Evolutionary conservation across 352 stramenopile genomes (phyloP).

Genomic region (Peronosclerospora sorghi): DNA sequence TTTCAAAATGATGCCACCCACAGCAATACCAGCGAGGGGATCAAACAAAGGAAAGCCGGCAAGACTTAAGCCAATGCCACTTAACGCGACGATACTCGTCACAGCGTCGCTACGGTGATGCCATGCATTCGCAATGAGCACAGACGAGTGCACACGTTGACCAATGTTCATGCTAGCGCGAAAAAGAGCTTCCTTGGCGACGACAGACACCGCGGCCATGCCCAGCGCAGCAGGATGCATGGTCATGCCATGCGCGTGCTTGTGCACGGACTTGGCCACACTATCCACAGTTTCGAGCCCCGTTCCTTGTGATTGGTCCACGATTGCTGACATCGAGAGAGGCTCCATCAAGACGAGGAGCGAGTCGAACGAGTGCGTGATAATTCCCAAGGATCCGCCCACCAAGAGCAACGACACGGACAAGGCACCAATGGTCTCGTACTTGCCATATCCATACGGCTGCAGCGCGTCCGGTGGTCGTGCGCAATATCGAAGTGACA

Average conservation of each 20-base stretch:
- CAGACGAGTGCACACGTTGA: constrained; percentile 80
- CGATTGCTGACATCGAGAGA: constrained; percentile 2
- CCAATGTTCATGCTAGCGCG: constrained; percentile 86
- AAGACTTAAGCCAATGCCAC: constrained; percentile 51
- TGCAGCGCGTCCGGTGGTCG: constrained; percentile 87
- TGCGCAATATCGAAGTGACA: constrained; percentile 80
- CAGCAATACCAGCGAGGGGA: constrained; percentile 50
- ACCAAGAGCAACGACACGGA: constrained; percentile 55
- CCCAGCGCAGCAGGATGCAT: constrained; percentile 61
- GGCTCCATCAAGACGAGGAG: constrained; percentile 39
- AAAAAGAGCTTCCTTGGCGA: constrained; percentile 88
- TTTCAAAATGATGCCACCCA: constrained; percentile 68
- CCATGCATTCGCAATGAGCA: constrained; percentile 95
- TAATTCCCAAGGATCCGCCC: constrained; percentile 49
- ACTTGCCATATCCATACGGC: constrained; percentile 73
- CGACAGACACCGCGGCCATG: constrained; percentile 81
- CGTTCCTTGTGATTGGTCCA: constrained; percentile 17
- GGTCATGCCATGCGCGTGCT: constrained; percentile 14
- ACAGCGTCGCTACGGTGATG: constrained; percentile 85
- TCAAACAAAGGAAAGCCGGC: constrained; percentile 53
- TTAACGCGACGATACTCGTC: constrained; percentile 68
- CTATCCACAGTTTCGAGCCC: constrained; percentile 28
- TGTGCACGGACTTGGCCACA: constrained; percentile 10
- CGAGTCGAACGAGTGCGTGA: constrained; percentile 56
- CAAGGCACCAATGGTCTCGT: constrained; percentile 58